These are phyloP conservation scores for Pichia terricola DNA, from an alignment of 1,139 yeast species.

Conservation along the genomic window DNA sequence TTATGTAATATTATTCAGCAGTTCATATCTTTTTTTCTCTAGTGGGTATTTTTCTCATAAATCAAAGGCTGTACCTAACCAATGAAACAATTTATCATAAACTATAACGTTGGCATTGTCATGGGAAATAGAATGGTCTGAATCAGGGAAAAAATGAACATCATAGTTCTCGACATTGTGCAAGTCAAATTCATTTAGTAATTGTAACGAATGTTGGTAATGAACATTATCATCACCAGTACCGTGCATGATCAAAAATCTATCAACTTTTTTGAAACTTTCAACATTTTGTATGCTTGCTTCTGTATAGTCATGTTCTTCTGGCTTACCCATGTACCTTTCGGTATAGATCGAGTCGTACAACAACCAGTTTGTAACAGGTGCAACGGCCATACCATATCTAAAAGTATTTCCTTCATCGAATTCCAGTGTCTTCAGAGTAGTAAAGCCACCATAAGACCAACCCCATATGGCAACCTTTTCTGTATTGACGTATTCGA, in stretches of 20 bases:
- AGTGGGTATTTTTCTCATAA: not conserved
- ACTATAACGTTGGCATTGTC: constrained; percentile 75
- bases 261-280: constrained; percentile 36
- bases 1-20: too few species aligned
- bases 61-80: constrained; percentile 66
- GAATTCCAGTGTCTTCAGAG: constrained; percentile 64
- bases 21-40: too few species aligned
- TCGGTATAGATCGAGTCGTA: constrained; percentile 86
- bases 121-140: constrained; percentile 72
- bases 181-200: constrained; percentile 61
- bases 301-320: constrained; percentile 32
- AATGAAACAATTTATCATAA: constrained; percentile 58
- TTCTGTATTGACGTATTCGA: constrained; percentile 44
- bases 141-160: constrained; percentile 85
- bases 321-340: constrained; percentile 73
- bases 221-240: constrained; percentile 97
- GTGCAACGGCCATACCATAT: constrained; percentile 84
- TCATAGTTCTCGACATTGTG: constrained; percentile 72
- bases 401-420: constrained; percentile 61
- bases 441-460: constrained; percentile 81
- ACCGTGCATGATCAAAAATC: constrained; percentile 87
- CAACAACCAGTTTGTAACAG: constrained; percentile 74
- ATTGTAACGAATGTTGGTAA: constrained; percentile 70
- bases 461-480: constrained; percentile 94
- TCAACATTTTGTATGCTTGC: constrained; percentile 38